Evolutionary conservation across 495 filamentous ascomycete genomes (phyloP).

Genomic region (Neurospora sp.): DNA sequence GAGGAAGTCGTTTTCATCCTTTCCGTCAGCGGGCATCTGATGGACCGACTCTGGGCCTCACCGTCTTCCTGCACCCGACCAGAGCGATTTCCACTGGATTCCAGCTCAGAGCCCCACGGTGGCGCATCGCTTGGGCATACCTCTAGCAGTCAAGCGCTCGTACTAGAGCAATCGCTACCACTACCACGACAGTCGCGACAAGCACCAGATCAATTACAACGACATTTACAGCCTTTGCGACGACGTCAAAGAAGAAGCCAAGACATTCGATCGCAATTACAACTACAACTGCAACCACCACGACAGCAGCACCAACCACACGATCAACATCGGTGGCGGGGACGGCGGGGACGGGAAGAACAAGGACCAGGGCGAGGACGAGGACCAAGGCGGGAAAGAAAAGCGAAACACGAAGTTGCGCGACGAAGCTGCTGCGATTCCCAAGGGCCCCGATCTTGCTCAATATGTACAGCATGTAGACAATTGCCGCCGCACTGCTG

Average conservation of each 20-base stretch:
- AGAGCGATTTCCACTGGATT: background rate
- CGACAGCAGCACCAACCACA: background rate
- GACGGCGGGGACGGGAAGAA: background rate
- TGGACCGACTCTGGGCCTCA: background rate
- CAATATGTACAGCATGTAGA: conserved; percentile 16
- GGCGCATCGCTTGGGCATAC: background rate
- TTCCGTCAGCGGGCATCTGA: background rate
- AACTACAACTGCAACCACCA: background rate
- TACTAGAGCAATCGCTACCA: background rate
- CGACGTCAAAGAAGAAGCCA: background rate
- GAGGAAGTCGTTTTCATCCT: background rate
- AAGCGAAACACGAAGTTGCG: background rate
- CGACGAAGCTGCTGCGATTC: background rate
- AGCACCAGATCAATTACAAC: background rate
- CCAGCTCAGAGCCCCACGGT: background rate
- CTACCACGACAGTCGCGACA: background rate
- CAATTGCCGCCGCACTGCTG: background rate
- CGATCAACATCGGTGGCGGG: background rate
- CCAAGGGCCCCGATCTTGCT: background rate
- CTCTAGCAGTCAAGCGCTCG: background rate
- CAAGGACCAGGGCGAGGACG: background rate
- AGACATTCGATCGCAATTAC: background rate
- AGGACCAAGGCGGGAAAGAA: background rate
- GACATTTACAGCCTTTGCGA: background rate
- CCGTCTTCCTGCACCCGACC: background rate